Evolutionary conservation across 495 filamentous ascomycete species (phyloP).

Genomic region (Penicillium riverlandense): DNA sequence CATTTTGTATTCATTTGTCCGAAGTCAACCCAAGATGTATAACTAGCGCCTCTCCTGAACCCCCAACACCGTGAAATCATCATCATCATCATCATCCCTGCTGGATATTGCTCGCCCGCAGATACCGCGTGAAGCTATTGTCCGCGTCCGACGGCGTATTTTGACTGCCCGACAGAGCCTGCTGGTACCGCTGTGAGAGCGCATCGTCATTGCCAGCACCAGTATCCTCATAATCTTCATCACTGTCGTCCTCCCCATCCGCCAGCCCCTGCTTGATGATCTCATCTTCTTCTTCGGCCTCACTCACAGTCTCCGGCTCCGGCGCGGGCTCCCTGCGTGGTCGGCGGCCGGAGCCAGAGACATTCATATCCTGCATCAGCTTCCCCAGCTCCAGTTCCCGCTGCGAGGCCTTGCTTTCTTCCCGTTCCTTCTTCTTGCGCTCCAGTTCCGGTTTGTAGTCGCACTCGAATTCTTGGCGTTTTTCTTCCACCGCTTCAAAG

Average conservation of each 20-base stretch:
- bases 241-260: slow-evolving; percentile 28
- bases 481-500: slow-evolving; percentile 78
- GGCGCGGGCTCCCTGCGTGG: slow-evolving; percentile 14
- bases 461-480: slow-evolving; percentile 79
- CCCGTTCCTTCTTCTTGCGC: slow-evolving; percentile 63
- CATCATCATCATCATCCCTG: slow-evolving; percentile 12
- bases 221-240: slow-evolving; percentile 26
- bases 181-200: slow-evolving; percentile 37
- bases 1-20: not conserved
- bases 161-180: slow-evolving; percentile 31
- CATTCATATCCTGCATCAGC: slow-evolving; percentile 91
- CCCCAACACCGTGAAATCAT: slow-evolving; percentile 12
- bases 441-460: slow-evolving; percentile 94
- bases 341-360: slow-evolving; percentile 43
- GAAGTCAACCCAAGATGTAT: not conserved
- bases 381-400: slow-evolving; percentile 77
- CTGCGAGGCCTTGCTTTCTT: slow-evolving; percentile 59
- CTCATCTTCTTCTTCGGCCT: slow-evolving; percentile 38
- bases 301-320: slow-evolving; percentile 43
- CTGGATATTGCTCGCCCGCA: slow-evolving; percentile 33
- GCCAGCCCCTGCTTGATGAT: slow-evolving; percentile 24
- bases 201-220: slow-evolving; percentile 29
- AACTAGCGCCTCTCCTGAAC: not conserved
- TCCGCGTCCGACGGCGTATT: slow-evolving; percentile 29
- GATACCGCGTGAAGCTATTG: slow-evolving; percentile 42